Percentiles rank a stretch among this genome's conserved stretches.
These are phyloP conservation scores for Graphiopsis chlorocephala DNA, from an alignment of 2,329 filamentous ascomycete species.

Conservation along the genomic window DNA sequence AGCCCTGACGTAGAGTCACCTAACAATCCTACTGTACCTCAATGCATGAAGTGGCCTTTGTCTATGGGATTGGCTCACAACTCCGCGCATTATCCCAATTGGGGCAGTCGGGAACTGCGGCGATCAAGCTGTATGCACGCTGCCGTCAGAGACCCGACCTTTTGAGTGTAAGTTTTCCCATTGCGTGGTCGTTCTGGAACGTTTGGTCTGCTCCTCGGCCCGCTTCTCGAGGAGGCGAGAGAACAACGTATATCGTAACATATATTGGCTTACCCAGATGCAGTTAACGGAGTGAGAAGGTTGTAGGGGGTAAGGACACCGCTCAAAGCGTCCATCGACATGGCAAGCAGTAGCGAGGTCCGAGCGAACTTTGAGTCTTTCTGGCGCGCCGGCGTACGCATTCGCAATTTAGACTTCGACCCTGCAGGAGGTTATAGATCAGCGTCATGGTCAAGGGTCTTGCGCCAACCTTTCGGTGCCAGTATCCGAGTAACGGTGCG, in stretches of 20 bases:
- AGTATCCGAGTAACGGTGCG: background rate
- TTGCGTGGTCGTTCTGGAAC: background rate
- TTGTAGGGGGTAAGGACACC: background rate
- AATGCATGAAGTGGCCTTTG: background rate
- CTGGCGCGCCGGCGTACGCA: background rate
- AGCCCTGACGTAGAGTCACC: background rate
- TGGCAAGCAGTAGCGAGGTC: background rate
- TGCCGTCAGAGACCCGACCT: background rate
- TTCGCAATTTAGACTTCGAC: background rate
- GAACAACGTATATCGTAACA: background rate
- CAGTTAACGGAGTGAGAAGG: background rate
- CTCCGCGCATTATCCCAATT: background rate
- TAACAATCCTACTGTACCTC: background rate
- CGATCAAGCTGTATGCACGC: background rate
- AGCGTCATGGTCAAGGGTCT: constrained; percentile 1
- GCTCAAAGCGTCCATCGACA: no score
- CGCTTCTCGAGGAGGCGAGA: background rate
- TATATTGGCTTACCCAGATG: background rate
- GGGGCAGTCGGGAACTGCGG: background rate
- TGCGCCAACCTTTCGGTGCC: background rate
- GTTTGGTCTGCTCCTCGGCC: background rate
- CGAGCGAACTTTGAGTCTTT: background rate
- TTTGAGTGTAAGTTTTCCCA: background rate
- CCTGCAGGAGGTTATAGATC: background rate
- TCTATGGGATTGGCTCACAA: background rate